phyloP scores from a whole-genome alignment of 2,329 filamentous ascomycete genomes.

The Byssochlamys sp. region DNA sequence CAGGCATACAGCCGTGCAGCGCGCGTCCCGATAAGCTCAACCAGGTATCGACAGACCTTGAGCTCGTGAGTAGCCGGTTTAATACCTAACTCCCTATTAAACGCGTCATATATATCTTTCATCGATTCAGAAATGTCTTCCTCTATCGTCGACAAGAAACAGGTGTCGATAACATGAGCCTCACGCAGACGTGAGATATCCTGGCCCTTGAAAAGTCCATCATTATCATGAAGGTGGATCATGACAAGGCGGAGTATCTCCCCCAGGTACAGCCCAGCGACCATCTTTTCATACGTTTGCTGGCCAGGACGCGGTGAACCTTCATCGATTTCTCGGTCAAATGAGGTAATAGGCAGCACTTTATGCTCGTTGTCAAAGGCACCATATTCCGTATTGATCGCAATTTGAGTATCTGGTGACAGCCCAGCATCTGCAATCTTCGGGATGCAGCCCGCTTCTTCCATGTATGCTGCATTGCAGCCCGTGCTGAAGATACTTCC shows the following conservation, averaged over 20 bases:
- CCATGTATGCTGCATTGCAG: conserved; percentile 93
- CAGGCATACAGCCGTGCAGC: conserved; percentile 85
- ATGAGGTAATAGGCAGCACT: conserved; percentile 63
- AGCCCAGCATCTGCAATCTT: conserved; percentile 78
- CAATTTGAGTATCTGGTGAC: conserved; percentile 64
- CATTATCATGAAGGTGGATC: conserved; percentile 69
- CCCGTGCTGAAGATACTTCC: conserved; percentile 94
- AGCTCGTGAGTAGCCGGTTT: conserved; percentile 65
- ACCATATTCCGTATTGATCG: conserved; percentile 90
- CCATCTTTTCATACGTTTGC: conserved; percentile 94
- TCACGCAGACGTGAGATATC: conserved; percentile 68
- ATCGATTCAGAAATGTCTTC: conserved; percentile 88
- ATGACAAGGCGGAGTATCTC: conserved; percentile 83
- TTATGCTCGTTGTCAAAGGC: conserved; percentile 81
- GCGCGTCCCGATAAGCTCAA: conserved; percentile 87
- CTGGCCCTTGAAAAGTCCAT: conserved; percentile 68
- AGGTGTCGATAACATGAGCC: conserved; percentile 76
- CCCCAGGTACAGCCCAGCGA: conserved; percentile 82
- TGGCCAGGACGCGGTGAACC: conserved; percentile 83
- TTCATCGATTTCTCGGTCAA: conserved; percentile 69
- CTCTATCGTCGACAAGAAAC: conserved; percentile 82
- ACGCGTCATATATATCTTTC: conserved; percentile 69
- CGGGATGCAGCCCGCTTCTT: conserved; percentile 69
- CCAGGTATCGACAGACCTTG: conserved; percentile 73
- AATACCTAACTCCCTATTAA: conserved; percentile 64